Percentiles rank a stretch among this genome's conserved stretches.
These are phyloP conservation scores for Litsea cubeba DNA, from an alignment of 164 flowering plant genomes.

Conservation along the genomic window DNA sequence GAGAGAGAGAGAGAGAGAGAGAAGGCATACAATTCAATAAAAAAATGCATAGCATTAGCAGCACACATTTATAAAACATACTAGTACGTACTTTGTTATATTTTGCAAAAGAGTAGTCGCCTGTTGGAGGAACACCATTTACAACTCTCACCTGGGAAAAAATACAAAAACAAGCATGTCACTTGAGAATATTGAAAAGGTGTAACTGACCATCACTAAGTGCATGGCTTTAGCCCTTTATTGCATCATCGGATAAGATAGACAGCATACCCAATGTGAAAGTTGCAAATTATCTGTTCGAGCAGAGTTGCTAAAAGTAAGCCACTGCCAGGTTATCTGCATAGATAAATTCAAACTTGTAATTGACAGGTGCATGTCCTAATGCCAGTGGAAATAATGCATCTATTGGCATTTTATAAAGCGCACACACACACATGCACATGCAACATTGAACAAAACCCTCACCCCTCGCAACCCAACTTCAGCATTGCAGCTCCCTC, in stretches of 20 bases:
- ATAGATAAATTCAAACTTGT: constrained; percentile 3
- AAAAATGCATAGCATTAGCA: neutral
- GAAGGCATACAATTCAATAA: neutral
- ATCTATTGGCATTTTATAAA: neutral
- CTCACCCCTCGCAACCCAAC: too few relatives aligned
- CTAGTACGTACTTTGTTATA: constrained; percentile 70
- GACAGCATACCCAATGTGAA: constrained; percentile 77
- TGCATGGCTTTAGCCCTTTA: too few relatives aligned
- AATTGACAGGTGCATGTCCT: neutral
- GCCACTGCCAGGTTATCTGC: constrained; percentile 98
- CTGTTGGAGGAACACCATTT: constrained; percentile 90
- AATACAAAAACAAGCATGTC: neutral
- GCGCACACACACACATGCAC: too few relatives aligned
- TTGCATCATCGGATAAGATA: neutral
- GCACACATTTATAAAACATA: neutral
- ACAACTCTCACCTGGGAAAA: constrained; percentile 80
- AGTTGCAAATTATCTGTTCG: constrained; percentile 83
- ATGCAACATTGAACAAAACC: too few relatives aligned
- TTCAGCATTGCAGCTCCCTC: too few relatives aligned
- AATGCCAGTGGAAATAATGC: neutral
- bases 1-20: neutral
- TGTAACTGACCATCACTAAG: neutral
- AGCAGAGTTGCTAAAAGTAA: constrained; percentile 87
- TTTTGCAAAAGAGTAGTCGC: constrained; percentile 94
- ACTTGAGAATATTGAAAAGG: neutral